Evolutionary conservation across 2,329 filamentous ascomycete genomes (phyloP).

Genomic region (Trichophyton equinum): DNA sequence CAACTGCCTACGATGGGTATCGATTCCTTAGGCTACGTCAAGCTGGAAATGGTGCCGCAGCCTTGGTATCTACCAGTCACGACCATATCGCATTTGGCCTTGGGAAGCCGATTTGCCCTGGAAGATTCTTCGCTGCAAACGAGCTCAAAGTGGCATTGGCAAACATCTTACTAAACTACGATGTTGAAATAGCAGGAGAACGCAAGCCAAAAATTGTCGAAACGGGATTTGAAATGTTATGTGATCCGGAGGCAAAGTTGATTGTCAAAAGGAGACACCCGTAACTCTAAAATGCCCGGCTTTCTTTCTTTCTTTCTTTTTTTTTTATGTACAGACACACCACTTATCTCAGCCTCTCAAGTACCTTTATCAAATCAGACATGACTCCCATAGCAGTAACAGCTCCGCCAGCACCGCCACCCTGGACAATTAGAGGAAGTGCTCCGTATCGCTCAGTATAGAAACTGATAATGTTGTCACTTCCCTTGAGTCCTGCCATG

Average conservation of each 20-base stretch:
- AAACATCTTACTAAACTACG: slow-evolving; percentile 3
- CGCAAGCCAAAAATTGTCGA: background rate
- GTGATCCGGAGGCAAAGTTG: background rate
- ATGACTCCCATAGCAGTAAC: slow-evolving; percentile 97
- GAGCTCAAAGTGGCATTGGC: background rate
- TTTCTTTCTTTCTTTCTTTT: too few relatives aligned
- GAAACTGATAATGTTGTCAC: slow-evolving; percentile 98
- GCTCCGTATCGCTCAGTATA: slow-evolving; percentile 88
- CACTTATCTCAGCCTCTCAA: slow-evolving; percentile 52
- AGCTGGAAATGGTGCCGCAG: background rate
- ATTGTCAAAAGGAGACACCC: background rate
- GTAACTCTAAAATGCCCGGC: background rate
- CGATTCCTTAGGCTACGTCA: slow-evolving; percentile 8
- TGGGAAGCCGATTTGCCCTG: background rate
- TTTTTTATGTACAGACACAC: too few relatives aligned
- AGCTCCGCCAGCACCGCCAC: slow-evolving; percentile 83
- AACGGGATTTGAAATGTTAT: background rate
- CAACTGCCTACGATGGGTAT: slow-evolving; percentile 13
- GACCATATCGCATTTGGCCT: background rate
- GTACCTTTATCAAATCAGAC: slow-evolving; percentile 80
- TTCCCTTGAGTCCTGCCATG: slow-evolving; percentile 89
- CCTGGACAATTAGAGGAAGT: slow-evolving; percentile 88
- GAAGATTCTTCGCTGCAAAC: background rate
- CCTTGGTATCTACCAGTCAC: background rate
- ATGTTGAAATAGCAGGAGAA: background rate